Evolutionary conservation across 2,329 filamentous ascomycete genomes (phyloP).

Genomic region (Fusarium albosuccineum): DNA sequence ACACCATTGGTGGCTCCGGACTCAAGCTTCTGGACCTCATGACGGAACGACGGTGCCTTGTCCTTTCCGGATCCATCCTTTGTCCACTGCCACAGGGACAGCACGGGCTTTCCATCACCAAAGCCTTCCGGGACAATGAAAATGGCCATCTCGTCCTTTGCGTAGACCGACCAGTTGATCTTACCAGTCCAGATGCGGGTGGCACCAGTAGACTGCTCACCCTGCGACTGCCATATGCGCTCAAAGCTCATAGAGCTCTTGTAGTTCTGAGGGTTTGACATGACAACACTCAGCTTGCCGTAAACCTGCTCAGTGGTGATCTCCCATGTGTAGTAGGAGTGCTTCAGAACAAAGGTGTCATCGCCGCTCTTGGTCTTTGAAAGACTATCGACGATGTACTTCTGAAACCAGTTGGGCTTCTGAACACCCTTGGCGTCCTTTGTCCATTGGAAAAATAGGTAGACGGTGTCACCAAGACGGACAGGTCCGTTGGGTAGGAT

Average conservation of each 20-base stretch:
- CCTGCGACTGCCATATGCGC: constrained; percentile 26
- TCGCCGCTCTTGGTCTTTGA: constrained; percentile 4
- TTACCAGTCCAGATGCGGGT: constrained; percentile 38
- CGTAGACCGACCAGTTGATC: constrained; percentile 29
- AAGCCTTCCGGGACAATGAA: constrained; percentile 39
- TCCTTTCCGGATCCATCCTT: constrained; percentile 7
- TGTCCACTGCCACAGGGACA: constrained; percentile 37
- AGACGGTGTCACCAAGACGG: constrained; percentile 34
- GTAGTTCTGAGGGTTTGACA: constrained; percentile 14
- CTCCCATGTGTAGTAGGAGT: constrained; percentile 16
- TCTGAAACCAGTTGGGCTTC: constrained; percentile 36
- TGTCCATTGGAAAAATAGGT: constrained; percentile 39
- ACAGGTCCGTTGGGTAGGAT: constrained; percentile 32
- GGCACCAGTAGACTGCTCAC: constrained; percentile 4
- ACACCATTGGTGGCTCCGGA: background rate
- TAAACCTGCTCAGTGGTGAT: constrained; percentile 28
- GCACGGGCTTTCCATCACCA: constrained; percentile 30
- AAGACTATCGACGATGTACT: constrained; percentile 1
- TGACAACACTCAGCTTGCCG: constrained; percentile 19
- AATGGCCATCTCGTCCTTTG: constrained; percentile 26
- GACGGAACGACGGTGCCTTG: constrained; percentile 19
- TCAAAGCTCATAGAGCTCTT: background rate
- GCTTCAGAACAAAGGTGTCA: constrained; percentile 18
- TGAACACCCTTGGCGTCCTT: constrained; percentile 11
- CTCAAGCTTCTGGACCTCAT: background rate